These are phyloP conservation scores for Kwoniella bestiolae DNA, from an alignment of 768 basidiomycete genomes.

Conservation along the genomic window DNA sequence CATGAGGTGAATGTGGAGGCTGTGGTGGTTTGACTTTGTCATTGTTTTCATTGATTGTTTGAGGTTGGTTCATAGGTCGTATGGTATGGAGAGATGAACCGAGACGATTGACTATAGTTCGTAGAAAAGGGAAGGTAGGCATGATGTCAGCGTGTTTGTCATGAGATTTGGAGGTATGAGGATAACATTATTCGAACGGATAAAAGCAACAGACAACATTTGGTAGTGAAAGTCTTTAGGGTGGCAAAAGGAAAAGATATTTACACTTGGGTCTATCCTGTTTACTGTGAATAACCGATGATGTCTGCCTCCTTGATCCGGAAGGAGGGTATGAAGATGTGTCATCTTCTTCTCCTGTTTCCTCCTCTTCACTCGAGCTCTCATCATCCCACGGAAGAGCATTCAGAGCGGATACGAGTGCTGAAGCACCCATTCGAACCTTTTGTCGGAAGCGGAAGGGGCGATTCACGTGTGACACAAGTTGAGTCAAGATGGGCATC, in stretches of 20 bases:
- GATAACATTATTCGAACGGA: too few relatives aligned
- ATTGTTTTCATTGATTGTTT: not conserved
- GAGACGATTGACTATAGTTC: conserved; percentile 34
- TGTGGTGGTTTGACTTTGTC: conserved; percentile 4
- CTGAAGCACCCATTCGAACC: conserved; percentile 53
- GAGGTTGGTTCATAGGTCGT: conserved; percentile 30
- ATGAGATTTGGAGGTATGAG: too few relatives aligned
- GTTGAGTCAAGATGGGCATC: not conserved
- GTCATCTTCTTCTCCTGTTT: conserved; percentile 12
- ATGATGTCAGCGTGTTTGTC: not conserved
- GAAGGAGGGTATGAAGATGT: not conserved
- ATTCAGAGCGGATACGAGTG: conserved; percentile 50
- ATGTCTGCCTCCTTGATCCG: conserved; percentile 11
- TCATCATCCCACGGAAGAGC: conserved; percentile 49
- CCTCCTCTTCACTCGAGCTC: conserved; percentile 36
- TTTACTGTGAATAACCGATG: conserved; percentile 11
- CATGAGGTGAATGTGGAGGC: conserved; percentile 14
- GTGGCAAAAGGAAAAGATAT: conserved; percentile 11
- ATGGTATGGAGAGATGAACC: conserved; percentile 51
- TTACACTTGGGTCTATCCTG: conserved; percentile 29
- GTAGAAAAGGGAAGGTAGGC: conserved; percentile 2
- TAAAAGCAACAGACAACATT: too few relatives aligned
- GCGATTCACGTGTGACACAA: not conserved
- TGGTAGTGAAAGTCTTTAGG: too few relatives aligned
- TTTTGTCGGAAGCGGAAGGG: conserved; percentile 14